A percentile compares a stretch with the other conserved stretches of the same genome.
Conservation (phyloP, 2,329 filamentous ascomycete species). For the Xylaria sp. region DNA sequence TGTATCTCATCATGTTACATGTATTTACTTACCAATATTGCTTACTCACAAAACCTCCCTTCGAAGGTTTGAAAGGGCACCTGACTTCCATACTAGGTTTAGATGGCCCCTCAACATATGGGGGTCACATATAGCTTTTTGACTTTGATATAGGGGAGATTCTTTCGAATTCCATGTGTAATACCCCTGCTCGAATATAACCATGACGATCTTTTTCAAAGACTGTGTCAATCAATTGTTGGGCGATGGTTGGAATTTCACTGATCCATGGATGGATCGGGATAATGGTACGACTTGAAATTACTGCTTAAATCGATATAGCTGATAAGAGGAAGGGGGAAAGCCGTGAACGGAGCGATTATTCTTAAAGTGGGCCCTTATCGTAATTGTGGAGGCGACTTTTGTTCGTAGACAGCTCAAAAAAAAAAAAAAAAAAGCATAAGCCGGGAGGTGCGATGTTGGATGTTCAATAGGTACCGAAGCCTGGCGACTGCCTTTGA, state of each 20-base stretch:
- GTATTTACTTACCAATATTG: not conserved
- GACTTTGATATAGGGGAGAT: not conserved
- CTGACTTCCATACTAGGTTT: not conserved
- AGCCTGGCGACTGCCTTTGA: not conserved
- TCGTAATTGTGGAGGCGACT: constrained; percentile 22
- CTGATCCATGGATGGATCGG: too few relatives aligned
- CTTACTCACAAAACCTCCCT: not conserved
- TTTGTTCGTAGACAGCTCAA: not conserved
- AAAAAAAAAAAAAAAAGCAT: not conserved
- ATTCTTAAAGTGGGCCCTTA: constrained; percentile 2
- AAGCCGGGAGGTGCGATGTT: not conserved
- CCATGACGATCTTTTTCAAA: not conserved
- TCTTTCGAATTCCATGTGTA: not conserved
- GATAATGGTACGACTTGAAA: not conserved
- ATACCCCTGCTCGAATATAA: not conserved
- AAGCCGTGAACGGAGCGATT: not conserved
- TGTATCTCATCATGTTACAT: not conserved
- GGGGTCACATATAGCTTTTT: not conserved
- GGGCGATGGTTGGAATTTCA: not conserved
- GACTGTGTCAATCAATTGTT: not conserved
- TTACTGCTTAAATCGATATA: constrained; percentile 5
- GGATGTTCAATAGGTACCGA: not conserved
- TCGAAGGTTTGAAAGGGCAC: not conserved
- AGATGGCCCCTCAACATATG: not conserved
- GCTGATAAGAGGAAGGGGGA: constrained; percentile 1